These are phyloP conservation scores for Rhizopus delemar DNA, from an alignment of 371 early-diverging fungal species.

Conservation along the genomic window DNA sequence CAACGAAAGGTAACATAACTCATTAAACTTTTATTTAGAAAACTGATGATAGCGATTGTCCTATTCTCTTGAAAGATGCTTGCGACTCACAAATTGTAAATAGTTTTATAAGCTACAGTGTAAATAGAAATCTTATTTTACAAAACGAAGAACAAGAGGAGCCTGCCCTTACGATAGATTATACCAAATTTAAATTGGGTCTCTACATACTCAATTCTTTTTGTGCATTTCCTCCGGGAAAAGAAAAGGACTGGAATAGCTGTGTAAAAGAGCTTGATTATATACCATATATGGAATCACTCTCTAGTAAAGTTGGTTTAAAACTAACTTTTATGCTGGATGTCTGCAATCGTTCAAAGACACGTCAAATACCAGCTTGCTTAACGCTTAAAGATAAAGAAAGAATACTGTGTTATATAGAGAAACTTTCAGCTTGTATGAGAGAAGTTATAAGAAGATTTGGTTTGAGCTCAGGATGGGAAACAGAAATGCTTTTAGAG, in stretches of 20 bases:
- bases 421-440: background rate
- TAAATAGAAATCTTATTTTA: background rate
- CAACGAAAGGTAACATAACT: background rate
- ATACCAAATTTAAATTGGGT: background rate
- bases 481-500: background rate
- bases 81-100: background rate
- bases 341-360: background rate
- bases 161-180: background rate
- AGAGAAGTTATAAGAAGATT: background rate
- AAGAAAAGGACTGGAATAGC: constrained; percentile 2
- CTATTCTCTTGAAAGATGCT: background rate
- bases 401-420: background rate
- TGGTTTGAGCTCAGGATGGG: background rate
- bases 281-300: background rate
- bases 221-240: constrained; percentile 1
- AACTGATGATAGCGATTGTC: background rate
- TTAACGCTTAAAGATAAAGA: background rate
- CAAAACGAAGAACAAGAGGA: background rate
- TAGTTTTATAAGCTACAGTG: background rate
- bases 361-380: background rate
- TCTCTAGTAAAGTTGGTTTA: background rate
- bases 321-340: background rate
- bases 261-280: background rate
- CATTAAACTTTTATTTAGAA: background rate
- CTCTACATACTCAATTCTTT: constrained; percentile 5